A percentile compares a stretch with the other conserved stretches of the same genome.
These are phyloP conservation scores for Hydnomerulius pinastri DNA, from an alignment of 768 basidiomycete genomes.

Conservation along the genomic window DNA sequence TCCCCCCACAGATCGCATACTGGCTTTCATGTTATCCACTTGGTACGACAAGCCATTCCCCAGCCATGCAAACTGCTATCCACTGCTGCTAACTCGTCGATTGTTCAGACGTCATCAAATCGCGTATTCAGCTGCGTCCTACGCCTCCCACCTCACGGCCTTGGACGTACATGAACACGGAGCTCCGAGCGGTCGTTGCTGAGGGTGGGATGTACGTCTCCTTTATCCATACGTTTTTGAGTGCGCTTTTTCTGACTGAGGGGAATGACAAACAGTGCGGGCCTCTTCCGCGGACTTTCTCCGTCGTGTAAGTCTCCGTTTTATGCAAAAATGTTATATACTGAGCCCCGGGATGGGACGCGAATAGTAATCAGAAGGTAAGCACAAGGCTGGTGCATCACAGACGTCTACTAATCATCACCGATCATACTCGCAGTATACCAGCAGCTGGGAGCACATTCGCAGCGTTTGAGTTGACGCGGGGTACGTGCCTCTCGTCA, in stretches of 20 bases:
- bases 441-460: constrained; percentile 92
- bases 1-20: constrained; percentile 37
- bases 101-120: constrained; percentile 96
- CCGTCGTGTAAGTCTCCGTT: constrained; percentile 60
- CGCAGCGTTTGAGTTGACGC: constrained; percentile 81
- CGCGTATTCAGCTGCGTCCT: constrained; percentile 78
- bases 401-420: constrained; percentile 1
- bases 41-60: constrained; percentile 44
- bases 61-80: too few relatives aligned
- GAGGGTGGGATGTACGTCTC: constrained; percentile 73
- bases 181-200: constrained; percentile 63
- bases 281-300: constrained; percentile 72
- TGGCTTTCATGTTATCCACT: constrained; percentile 95
- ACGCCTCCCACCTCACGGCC: constrained; percentile 75
- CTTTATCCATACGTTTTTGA: background rate
- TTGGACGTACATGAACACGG: constrained; percentile 72
- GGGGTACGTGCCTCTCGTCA: constrained; percentile 60
- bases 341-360: too few relatives aligned
- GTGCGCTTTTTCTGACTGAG: background rate
- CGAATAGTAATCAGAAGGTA: constrained; percentile 64
- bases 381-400: background rate
- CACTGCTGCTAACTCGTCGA: too few relatives aligned
- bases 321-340: background rate
- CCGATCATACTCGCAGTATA: too few relatives aligned
- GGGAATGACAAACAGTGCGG: constrained; percentile 36